phyloP scores from a whole-genome alignment of 495 filamentous ascomycete species.

The Entonaema liquescens region DNA sequence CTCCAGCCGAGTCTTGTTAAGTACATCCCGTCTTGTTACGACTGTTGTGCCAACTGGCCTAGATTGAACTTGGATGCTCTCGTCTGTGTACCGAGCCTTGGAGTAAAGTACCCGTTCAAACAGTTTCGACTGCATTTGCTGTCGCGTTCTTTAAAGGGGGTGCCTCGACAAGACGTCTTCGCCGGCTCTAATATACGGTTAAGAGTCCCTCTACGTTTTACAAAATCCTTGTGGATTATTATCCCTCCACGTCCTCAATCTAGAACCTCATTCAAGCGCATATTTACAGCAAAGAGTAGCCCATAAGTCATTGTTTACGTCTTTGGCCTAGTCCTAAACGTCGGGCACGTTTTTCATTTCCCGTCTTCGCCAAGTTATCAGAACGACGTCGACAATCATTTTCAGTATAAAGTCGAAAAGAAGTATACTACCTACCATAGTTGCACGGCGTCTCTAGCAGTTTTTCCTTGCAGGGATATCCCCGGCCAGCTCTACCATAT shows the following conservation, averaged over 20 bases:
- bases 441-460: constrained; percentile 36
- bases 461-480: constrained; percentile 34
- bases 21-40: constrained; percentile 24
- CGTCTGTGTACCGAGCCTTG: constrained; percentile 20
- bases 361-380: constrained; percentile 19
- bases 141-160: constrained; percentile 16
- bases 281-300: constrained; percentile 17
- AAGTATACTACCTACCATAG: constrained; percentile 37
- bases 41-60: constrained; percentile 4
- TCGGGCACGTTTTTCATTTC: constrained; percentile 28
- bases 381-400: constrained; percentile 20
- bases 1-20: constrained; percentile 26
- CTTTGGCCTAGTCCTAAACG: constrained; percentile 32
- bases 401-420: constrained; percentile 29
- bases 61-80: constrained; percentile 21
- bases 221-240: constrained; percentile 4
- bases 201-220: constrained; percentile 2
- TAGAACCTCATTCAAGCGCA: constrained; percentile 12
- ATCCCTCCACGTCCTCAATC: constrained; percentile 10
- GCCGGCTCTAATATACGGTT: neutral
- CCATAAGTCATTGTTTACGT: constrained; percentile 28
- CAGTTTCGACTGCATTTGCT: constrained; percentile 8
- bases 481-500: constrained; percentile 26
- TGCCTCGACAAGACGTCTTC: constrained; percentile 3
- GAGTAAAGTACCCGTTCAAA: constrained; percentile 15